Conservation (phyloP, 257 asterid species). For the Scutellaria barbata region DNA sequence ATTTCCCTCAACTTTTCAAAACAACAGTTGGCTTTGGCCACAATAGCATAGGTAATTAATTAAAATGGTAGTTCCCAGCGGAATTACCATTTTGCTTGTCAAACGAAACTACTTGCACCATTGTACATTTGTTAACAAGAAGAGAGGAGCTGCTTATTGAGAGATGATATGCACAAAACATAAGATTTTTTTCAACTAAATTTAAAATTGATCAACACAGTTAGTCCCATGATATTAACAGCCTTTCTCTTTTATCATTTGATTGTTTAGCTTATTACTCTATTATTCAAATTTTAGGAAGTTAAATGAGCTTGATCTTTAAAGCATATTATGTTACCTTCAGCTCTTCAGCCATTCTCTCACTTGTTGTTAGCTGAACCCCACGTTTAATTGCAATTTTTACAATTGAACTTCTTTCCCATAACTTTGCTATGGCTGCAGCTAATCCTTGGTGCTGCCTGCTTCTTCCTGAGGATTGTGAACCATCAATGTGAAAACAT, state of each 20-base stretch:
- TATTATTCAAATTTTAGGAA: neutral
- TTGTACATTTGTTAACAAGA: constrained; percentile 14
- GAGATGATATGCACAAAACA: constrained; percentile 19
- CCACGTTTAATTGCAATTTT: constrained; percentile 94
- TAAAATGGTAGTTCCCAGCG: neutral
- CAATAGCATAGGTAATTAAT: neutral
- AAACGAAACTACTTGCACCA: neutral
- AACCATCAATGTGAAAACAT: constrained; percentile 22
- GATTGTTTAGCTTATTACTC: constrained; percentile 17
- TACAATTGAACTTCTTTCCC: constrained; percentile 91
- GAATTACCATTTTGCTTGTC: neutral
- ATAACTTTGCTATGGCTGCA: constrained; percentile 85
- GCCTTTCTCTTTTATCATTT: constrained; percentile 7
- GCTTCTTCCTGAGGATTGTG: constrained; percentile 77
- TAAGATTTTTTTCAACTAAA: constrained; percentile 18
- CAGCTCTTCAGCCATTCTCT: constrained; percentile 98
- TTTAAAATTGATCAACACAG: neutral
- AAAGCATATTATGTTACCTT: constrained; percentile 59
- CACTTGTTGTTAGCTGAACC: constrained; percentile 96
- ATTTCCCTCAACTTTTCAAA: neutral
- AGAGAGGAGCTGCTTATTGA: neutral
- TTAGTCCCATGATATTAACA: constrained; percentile 10
- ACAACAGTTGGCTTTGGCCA: constrained; percentile 12
- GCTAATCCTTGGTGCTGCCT: constrained; percentile 98
- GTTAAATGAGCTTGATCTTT: constrained; percentile 13